Evolutionary conservation across 345 rosid species (phyloP).

Genomic region (Cardamine chenopodiifolia): DNA sequence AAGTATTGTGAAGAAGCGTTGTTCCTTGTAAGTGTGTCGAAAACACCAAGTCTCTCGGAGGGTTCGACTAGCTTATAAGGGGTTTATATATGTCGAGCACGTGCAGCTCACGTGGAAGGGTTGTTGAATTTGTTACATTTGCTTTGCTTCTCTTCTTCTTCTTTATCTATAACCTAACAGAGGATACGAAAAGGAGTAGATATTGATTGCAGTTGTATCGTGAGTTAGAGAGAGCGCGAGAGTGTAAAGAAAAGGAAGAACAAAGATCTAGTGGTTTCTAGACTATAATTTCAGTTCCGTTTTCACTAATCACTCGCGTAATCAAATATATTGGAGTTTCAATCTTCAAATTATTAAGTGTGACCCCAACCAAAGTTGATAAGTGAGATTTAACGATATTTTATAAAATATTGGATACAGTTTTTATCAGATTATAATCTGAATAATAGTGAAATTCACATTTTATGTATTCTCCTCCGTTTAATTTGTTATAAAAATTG

Average conservation of each 20-base stretch:
- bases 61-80: not conserved
- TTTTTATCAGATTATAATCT: not conserved
- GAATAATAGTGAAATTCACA: not conserved
- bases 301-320: not conserved
- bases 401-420: not conserved
- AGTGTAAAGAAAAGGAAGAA: not conserved
- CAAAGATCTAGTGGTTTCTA: not conserved
- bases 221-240: too few relatives aligned
- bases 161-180: too few relatives aligned
- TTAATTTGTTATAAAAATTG: not conserved
- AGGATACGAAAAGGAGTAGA: too few relatives aligned
- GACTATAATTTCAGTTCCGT: not conserved
- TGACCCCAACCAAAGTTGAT: not conserved
- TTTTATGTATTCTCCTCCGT: not conserved
- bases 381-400: not conserved
- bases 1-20: not conserved
- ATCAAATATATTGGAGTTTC: not conserved
- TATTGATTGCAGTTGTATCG: too few relatives aligned
- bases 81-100: not conserved
- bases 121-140: too few relatives aligned
- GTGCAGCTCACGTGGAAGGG: not conserved
- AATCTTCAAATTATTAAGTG: not conserved
- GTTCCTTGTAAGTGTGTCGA: not conserved
- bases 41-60: not conserved
- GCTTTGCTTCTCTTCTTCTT: too few relatives aligned